Evolutionary conservation across 2,329 filamentous ascomycete genomes (phyloP).

Genomic region (Monosporascus sp.): DNA sequence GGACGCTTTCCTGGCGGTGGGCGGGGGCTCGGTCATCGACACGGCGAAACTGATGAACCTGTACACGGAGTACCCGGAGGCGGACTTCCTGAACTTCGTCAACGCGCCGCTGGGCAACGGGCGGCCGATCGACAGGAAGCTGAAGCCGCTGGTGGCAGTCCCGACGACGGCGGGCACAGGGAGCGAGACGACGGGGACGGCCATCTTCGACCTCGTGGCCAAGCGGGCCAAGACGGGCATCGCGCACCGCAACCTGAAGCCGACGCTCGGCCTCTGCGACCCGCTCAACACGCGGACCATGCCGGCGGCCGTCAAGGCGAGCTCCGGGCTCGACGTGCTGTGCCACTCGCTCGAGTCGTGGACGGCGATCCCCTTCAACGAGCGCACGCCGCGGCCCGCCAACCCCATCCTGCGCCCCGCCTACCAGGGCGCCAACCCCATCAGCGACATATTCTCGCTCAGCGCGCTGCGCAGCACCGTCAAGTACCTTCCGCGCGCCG

Average conservation of each 20-base stretch:
- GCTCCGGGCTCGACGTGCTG: slow-evolving; percentile 87
- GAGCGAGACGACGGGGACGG: slow-evolving; percentile 93
- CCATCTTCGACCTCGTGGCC: slow-evolving; percentile 91
- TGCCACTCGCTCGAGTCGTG: slow-evolving; percentile 95
- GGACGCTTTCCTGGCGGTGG: slow-evolving; percentile 90
- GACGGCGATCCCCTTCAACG: slow-evolving; percentile 93
- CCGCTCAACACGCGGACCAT: slow-evolving; percentile 92
- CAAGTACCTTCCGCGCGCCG: slow-evolving; percentile 86
- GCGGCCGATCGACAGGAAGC: slow-evolving; percentile 62
- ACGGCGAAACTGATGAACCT: slow-evolving; percentile 99
- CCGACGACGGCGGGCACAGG: slow-evolving; percentile 84
- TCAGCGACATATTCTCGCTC: slow-evolving; percentile 94
- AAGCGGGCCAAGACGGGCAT: slow-evolving; percentile 93
- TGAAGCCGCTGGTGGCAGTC: slow-evolving; percentile 75
- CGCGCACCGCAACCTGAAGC: slow-evolving; percentile 91
- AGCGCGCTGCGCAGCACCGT: slow-evolving; percentile 78
- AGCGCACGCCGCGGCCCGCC: slow-evolving; percentile 74
- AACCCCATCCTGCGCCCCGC: slow-evolving; percentile 91
- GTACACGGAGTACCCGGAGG: slow-evolving; percentile 84
- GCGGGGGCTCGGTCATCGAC: slow-evolving; percentile 91
- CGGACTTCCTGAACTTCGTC: slow-evolving; percentile 95
- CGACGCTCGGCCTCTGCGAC: slow-evolving; percentile 81
- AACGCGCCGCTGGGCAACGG: slow-evolving; percentile 91
- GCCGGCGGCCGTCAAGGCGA: slow-evolving; percentile 89
- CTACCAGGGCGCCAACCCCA: slow-evolving; percentile 96